Conservation (phyloP, 495 filamentous ascomycete genomes). For the Aspergillus kassunensis region DNA sequence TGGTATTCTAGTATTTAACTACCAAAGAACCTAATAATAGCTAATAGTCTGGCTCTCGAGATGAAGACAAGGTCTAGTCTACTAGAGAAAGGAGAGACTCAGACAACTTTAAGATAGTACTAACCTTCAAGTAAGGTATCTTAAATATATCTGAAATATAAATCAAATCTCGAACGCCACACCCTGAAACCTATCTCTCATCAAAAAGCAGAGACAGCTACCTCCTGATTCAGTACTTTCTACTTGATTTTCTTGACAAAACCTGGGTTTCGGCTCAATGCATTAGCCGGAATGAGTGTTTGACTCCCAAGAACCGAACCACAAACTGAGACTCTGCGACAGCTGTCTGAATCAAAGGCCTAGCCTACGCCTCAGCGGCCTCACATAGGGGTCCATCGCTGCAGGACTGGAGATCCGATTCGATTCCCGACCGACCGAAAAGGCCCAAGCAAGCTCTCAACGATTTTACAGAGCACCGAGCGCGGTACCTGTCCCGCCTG, state of each 20-base stretch:
- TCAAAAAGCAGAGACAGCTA: not conserved
- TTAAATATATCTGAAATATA: not conserved
- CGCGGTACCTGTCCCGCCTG: no score
- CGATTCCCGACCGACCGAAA: no score
- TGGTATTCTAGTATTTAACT: not conserved
- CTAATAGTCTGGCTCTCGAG: no score
- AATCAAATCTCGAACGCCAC: no score
- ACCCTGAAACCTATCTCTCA: not conserved
- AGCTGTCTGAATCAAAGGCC: not conserved
- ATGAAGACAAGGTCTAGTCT: no score
- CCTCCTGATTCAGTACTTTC: constrained; percentile 3
- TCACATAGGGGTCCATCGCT: no score
- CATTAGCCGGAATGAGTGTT: not conserved
- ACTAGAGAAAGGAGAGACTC: not conserved
- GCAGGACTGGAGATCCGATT: no score
- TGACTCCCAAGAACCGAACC: not conserved
- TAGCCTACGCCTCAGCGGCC: not conserved
- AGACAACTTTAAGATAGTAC: not conserved
- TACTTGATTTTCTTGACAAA: not conserved
- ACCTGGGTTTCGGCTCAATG: not conserved
- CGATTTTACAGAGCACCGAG: no score
- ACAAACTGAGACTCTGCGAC: not conserved
- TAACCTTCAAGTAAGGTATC: not conserved
- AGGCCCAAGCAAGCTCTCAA: no score
- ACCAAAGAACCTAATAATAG: not conserved